Evolutionary conservation across 352 stramenopile species (phyloP).

Genomic region (Phytophthora constricta): DNA sequence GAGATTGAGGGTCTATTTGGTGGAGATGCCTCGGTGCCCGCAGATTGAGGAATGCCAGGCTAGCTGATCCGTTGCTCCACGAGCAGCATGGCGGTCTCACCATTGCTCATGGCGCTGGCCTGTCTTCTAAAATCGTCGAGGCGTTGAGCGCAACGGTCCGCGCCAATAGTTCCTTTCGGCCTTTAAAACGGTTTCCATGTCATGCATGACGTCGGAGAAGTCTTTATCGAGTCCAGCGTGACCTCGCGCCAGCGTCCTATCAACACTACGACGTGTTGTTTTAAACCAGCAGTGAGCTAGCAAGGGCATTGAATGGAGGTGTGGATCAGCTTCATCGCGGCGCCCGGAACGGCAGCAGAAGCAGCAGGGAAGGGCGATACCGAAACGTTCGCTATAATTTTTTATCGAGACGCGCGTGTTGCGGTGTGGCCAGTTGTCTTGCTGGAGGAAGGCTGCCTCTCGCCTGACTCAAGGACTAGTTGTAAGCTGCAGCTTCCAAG

Average conservation of each 20-base stretch:
- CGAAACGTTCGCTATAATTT: conserved; percentile 27
- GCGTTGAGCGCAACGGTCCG: conserved; percentile 14
- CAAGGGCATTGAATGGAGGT: neutral
- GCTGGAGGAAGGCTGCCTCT: conserved; percentile 10
- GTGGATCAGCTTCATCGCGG: neutral
- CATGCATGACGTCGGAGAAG: conserved; percentile 5
- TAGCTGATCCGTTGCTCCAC: conserved; percentile 12
- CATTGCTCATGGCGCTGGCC: conserved; percentile 6
- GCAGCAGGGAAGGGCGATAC: conserved; percentile 11
- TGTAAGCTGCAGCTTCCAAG: neutral
- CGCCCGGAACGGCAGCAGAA: conserved; percentile 26
- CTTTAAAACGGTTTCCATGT: conserved; percentile 27
- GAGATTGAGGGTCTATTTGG: conserved; percentile 9
- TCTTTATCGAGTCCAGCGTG: conserved; percentile 8
- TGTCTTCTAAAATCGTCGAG: conserved; percentile 27
- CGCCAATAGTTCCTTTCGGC: conserved; percentile 23
- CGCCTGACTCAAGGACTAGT: conserved; percentile 13
- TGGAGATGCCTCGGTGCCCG: neutral
- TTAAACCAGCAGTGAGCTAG: neutral
- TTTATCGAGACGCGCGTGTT: conserved; percentile 8
- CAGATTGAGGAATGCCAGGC: conserved; percentile 32
- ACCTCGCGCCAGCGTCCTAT: neutral
- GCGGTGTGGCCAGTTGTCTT: conserved; percentile 9
- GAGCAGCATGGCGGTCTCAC: conserved; percentile 6
- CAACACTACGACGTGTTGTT: neutral